phyloP scores from a whole-genome alignment of 129 eudicot genomes.

The Arctium minus region DNA sequence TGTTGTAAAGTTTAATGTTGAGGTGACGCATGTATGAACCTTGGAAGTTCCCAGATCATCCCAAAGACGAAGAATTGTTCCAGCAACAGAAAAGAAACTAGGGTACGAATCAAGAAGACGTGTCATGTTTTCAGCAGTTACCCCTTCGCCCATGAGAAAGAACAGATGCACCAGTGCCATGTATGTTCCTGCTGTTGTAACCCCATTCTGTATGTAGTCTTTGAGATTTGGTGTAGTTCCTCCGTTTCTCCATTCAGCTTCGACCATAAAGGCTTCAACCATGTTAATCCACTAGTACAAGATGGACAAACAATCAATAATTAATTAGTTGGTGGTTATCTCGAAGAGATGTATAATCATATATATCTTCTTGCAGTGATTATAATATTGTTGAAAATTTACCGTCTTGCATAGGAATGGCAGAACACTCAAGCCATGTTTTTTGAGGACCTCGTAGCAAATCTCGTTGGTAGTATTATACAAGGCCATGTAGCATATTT shows the following conservation, averaged over 20 bases:
- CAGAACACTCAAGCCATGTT: slow-evolving; percentile 32
- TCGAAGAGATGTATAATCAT: not conserved
- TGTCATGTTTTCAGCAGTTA: slow-evolving; percentile 19
- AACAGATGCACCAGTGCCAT: slow-evolving; percentile 57
- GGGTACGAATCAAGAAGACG: slow-evolving; percentile 42
- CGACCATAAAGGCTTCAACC: slow-evolving; percentile 49
- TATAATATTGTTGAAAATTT: not conserved
- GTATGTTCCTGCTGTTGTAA: slow-evolving; percentile 50
- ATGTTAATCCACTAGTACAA: slow-evolving; percentile 56
- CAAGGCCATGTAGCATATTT: slow-evolving; percentile 44
- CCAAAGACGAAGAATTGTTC: slow-evolving; percentile 58
- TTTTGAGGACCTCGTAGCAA: slow-evolving; percentile 34
- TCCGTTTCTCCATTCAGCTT: slow-evolving; percentile 44
- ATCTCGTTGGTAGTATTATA: slow-evolving; percentile 47
- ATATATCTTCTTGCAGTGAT: not conserved
- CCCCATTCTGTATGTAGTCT: slow-evolving; percentile 57
- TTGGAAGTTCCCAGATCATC: slow-evolving; percentile 63
- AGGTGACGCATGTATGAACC: slow-evolving; percentile 6
- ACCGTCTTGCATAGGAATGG: slow-evolving; percentile 37
- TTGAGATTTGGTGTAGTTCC: slow-evolving; percentile 39
- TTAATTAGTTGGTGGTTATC: not conserved
- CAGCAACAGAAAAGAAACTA: slow-evolving; percentile 39
- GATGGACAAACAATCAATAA: not conserved
- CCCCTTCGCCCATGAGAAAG: slow-evolving; percentile 47
- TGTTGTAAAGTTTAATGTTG: not conserved